Evolutionary conservation across 2,329 filamentous ascomycete genomes (phyloP), one percentile per base, ranked within the genome.

Genomic region (Colletotrichum graminicola): DNA sequence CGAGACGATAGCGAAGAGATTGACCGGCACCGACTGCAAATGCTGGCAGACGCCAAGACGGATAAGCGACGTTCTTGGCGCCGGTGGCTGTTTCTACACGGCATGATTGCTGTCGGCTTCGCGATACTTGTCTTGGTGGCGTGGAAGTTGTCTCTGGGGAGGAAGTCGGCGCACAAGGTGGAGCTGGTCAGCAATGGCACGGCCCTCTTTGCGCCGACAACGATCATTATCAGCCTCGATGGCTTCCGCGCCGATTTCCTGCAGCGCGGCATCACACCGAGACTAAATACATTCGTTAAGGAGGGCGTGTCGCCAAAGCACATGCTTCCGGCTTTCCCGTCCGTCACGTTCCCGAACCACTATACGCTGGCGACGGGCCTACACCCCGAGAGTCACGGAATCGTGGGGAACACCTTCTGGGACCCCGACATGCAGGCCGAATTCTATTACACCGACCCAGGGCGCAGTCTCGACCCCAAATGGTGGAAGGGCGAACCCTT

Each of bases 401-500:
- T 99, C 4, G 95, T 99, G 0, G 93, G 94, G 7, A 99, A 99
- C 79, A 93, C 90, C 0, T 99, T 99, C 79, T 99, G 93, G 93
- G 96, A 98, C 77, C 93, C 94, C 0, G 84, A 85, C 0, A 79
- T 94, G 14, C 74, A 92, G 76, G 91, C 92, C 72, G 92, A 97
- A 75, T 99, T 99, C 82, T 94, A 90, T 78, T 97, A 97, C 77
- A 97, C 94, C 0, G 89, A 97, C 76, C 90, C 93, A 0, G 79
- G 84, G 1, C 87, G 89, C 67, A 96, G 94, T 74, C 88, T 97
- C 81, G 90, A 95, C 75, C 85, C 93, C 1, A 94, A 95, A 79
- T 99, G 96, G 95, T 99, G 96, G 95, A 91, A 89, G 51, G 96
- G 94, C 3, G 94, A 98, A 79, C 96, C 96, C 0, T 86, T 99